Evolutionary conservation across 2,329 filamentous ascomycete genomes (phyloP), one percentile per base, ranked within the genome.

Genomic region (Ceratocystis destructans): DNA sequence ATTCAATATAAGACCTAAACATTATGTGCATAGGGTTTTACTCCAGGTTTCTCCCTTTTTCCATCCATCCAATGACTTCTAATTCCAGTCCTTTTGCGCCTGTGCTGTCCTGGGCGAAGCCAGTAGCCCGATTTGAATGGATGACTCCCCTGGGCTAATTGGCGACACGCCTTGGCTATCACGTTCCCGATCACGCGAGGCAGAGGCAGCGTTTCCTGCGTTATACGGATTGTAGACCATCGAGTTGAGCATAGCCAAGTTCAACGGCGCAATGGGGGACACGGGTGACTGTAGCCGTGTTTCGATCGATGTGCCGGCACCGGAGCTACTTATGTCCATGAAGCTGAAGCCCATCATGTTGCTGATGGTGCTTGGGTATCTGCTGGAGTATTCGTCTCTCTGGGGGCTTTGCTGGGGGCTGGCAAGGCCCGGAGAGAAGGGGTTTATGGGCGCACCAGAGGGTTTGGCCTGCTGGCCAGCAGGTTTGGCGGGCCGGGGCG

Each of bases 191-290:
- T 59, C 25, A 66, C 73, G 76, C 17, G 67, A 31, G 10, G 37
- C 45, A 25, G 22, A 22, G 22, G 22, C 22, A 25, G 72, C 73
- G 8, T 68, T 70, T 6, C 69, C 70, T 5, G 75, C 72, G 64
- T 73, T 77, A 25, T 75, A 72, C 0, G 80, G 79, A 66, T 75
- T 77, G 71, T 85, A 85, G 3, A 84, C 80, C 1, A 77, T 76
- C 2, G 83, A 79, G 67, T 77, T 82, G 2, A 84, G 74, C 1
- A 76, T 79, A 3, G 67, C 55, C 33, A 68, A 41, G 28, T 68
- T 68, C 25, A 68, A 31, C 44, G 66, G 66, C 46, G 59, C 57
- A 25, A 67, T 55, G 8, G 57, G 46, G 2, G 61, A 22, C 2
- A 50, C 48, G 3, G 57, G 22, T 17, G 66, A 53, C 22, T 17